phyloP scores from a whole-genome alignment of 2,329 filamentous ascomycete species.

The Aspergillus floridensis region DNA sequence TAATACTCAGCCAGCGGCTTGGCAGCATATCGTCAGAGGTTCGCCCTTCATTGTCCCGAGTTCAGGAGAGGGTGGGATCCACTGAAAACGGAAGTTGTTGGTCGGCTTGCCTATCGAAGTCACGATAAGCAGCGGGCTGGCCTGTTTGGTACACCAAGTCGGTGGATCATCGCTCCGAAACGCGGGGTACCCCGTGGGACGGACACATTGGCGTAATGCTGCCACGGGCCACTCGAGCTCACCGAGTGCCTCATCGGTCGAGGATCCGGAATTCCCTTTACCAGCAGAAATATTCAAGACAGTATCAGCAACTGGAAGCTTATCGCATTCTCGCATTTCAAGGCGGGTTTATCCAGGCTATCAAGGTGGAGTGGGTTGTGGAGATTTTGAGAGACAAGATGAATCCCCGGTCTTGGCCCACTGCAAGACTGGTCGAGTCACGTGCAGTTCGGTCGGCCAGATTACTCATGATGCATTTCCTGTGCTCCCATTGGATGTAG shows the following conservation, averaged over 20 bases:
- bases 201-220: not conserved
- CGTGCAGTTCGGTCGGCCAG: no score
- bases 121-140: not conserved
- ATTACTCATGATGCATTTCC: no score
- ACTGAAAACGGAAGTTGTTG: not conserved
- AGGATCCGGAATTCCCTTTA: not conserved
- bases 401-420: no score
- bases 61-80: not conserved
- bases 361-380: no score
- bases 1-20: not conserved
- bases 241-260: not conserved
- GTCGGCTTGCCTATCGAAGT: not conserved
- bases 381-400: no score
- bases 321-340: no score
- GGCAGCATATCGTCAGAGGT: not conserved
- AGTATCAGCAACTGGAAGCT: no score
- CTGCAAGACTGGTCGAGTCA: no score
- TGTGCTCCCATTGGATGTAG: no score
- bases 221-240: not conserved
- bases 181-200: conserved; percentile 10
- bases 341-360: no score
- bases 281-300: not conserved
- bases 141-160: not conserved
- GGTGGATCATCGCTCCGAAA: conserved; percentile 16
- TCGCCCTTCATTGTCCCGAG: not conserved